Percentiles rank a stretch among this genome's conserved stretches.
Conservation (phyloP, 177 flowering plant species). For the Tripterygium wilfordii region DNA sequence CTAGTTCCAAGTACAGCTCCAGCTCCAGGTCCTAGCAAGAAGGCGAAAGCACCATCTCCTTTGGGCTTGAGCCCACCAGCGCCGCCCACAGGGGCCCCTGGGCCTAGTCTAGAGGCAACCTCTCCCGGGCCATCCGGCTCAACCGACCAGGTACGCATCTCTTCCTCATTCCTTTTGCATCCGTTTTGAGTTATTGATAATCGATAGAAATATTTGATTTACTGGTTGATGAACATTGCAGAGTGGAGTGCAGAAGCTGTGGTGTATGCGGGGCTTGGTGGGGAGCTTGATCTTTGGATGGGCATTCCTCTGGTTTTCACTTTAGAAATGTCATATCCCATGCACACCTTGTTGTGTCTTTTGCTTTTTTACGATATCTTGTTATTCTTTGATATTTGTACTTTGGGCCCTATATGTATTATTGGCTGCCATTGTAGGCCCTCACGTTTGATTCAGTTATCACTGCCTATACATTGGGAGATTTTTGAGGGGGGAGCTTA, state of each 20-base stretch:
- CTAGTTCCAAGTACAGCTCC: conserved; percentile 40
- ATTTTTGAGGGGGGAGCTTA: conserved; percentile 12
- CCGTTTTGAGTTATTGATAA: no score
- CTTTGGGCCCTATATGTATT: background rate
- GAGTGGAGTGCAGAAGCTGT: conserved; percentile 20
- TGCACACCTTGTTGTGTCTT: no score
- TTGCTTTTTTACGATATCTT: background rate
- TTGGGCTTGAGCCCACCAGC: conserved; percentile 21
- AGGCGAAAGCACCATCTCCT: background rate
- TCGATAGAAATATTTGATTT: no score
- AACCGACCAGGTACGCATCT: background rate
- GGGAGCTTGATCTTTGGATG: conserved; percentile 23
- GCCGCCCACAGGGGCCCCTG: conserved; percentile 30
- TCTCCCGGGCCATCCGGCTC: conserved; percentile 29
- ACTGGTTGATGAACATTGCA: no score
- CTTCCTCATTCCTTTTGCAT: background rate
- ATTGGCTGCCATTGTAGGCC: conserved; percentile 8
- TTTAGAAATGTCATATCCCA: conserved; percentile 7
- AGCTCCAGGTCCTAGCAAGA: conserved; percentile 10
- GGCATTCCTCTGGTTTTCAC: conserved; percentile 11
- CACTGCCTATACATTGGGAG: conserved; percentile 14
- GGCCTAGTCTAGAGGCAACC: conserved; percentile 15
- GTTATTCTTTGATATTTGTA: background rate
- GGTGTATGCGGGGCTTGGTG: conserved; percentile 19
- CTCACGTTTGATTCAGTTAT: background rate